Evolutionary conservation across 1,284 basidiomycete species (phyloP), one percentile per base, ranked within the genome.

Genomic region (Cryptococcus amylolentus): DNA sequence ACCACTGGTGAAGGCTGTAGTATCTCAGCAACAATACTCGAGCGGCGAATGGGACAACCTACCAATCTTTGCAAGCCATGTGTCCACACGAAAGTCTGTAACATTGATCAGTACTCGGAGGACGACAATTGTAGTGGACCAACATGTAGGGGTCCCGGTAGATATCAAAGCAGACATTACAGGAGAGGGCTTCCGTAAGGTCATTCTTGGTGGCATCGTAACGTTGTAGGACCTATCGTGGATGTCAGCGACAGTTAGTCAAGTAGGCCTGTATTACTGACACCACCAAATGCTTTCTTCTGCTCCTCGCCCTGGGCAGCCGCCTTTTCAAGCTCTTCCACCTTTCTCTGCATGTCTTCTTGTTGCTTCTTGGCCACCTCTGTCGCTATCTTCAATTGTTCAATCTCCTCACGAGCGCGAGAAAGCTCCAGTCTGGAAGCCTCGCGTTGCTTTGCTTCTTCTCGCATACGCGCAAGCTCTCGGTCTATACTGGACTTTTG

Each of bases 91-190:
- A 65, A 2, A 74, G 61, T 20, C 73, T 75, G 55, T 20, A 16
- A 3, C 5, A 47, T 38, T 26, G 5, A 66, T 65, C 41, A 49
- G 14, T 16, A 44, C 26, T 18, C 10, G 28, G 26, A 9, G 1
- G 13, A n/a, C 28, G 9, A 10, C 14, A 13, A 18, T 8, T 12
- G 35, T 16, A 14, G 13, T 26, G 12, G 7, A 62, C 76, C 58
- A 55, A 77, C 76, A 73, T 67, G 57, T 77, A 71, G 7, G 76
- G 73, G 53, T 77, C 73, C 14, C 64, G 57, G 9, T 73, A 60
- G 0, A 67, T 57, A 38, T 72, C 72, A 31, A 74, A 67, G 54
- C 76, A 77, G 23, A 77, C 70, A 6, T 58, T 58, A 53, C 76
- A 77, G 9, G 60, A 62, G 9, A 73, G 54, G 4, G 68, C 69